Evolutionary conservation across 2,329 filamentous ascomycete species (phyloP).

Genomic region (Coleophoma eucalyptorum): DNA sequence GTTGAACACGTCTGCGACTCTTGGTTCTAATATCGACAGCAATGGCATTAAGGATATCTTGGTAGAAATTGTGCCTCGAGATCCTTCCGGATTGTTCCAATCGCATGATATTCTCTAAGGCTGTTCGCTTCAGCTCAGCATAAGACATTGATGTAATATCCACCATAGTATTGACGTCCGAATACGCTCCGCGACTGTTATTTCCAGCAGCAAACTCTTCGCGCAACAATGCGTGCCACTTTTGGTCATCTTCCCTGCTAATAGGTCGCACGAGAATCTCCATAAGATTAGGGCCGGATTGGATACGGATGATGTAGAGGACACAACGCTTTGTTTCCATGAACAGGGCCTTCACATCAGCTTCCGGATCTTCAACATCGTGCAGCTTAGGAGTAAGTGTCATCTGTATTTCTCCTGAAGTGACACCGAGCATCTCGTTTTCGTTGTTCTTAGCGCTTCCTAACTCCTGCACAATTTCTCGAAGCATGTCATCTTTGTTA

Average conservation of each 20-base stretch:
- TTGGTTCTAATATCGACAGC: constrained; percentile 96
- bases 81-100: constrained; percentile 87
- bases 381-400: constrained; percentile 87
- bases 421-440: constrained; percentile 83
- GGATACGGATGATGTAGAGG: constrained; percentile 95
- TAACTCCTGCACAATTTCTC: constrained; percentile 88
- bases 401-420: constrained; percentile 79
- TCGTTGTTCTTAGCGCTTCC: constrained; percentile 97
- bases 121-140: constrained; percentile 86
- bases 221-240: constrained; percentile 76
- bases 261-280: constrained; percentile 94
- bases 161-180: constrained; percentile 76
- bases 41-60: constrained; percentile 96
- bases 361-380: constrained; percentile 88
- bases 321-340: constrained; percentile 98
- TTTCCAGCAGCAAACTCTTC: constrained; percentile 74
- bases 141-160: constrained; percentile 90
- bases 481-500: constrained; percentile 78
- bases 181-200: constrained; percentile 78
- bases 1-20: constrained; percentile 86
- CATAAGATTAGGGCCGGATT: constrained; percentile 86
- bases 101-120: constrained; percentile 88
- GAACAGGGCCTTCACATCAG: constrained; percentile 85
- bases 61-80: constrained; percentile 83
- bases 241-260: constrained; percentile 78